A percentile compares a stretch with the other conserved stretches of the same genome.
Conservation (phyloP, 345 rosid species). For the Arabis hirsuta region DNA sequence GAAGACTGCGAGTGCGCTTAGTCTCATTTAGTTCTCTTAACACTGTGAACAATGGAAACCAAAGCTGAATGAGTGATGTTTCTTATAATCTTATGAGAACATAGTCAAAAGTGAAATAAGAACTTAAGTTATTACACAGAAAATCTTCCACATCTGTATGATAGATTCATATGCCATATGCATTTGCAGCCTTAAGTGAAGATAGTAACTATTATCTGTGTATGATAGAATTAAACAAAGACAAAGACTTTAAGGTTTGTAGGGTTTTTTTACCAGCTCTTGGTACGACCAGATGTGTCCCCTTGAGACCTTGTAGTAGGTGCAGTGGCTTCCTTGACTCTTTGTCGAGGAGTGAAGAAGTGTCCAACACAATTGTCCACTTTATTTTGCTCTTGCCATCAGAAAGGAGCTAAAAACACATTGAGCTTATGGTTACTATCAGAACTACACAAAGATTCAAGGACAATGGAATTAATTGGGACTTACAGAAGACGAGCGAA, state of each 20-base stretch:
- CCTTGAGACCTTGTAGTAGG: conserved; percentile 86
- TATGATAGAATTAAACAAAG: conserved; percentile 1
- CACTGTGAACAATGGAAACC: conserved; percentile 47
- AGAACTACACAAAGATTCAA: conserved; percentile 2
- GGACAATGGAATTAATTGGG: neutral
- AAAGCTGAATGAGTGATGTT: conserved; percentile 1
- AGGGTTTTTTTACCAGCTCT: conserved; percentile 59
- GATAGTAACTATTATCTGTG: neutral
- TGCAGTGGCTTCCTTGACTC: conserved; percentile 72
- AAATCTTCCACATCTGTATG: neutral
- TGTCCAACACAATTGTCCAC: conserved; percentile 82
- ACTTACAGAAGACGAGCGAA: conserved; percentile 57
- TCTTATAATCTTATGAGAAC: neutral
- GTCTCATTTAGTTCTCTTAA: conserved; percentile 72
- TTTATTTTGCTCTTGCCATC: conserved; percentile 50
- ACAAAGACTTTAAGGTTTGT: neutral
- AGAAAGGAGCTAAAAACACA: conserved; percentile 50
- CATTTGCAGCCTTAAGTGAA: conserved; percentile 1
- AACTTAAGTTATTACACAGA: neutral
- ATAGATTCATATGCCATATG: neutral
- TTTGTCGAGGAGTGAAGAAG: conserved; percentile 66
- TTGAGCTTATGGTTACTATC: conserved; percentile 25
- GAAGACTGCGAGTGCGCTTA: conserved; percentile 52
- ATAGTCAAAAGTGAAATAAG: neutral
- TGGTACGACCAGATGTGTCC: conserved; percentile 74